Evolutionary conservation across 345 rosid genomes (phyloP), one percentile per base, ranked within the genome.

Genomic region (Adansonia digitata): DNA sequence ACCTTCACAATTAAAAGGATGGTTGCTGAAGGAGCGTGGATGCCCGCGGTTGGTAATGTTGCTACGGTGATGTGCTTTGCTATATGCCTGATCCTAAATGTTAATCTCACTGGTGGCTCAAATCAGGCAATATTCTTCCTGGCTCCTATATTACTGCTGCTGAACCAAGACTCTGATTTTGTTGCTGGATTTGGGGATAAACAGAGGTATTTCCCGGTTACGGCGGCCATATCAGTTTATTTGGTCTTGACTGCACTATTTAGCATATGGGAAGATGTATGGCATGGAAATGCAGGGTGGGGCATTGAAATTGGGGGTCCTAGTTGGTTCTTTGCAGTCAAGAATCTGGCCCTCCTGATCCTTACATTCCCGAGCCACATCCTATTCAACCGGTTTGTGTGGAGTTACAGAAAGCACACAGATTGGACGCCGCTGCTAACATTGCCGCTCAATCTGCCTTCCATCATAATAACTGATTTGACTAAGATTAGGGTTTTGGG

Each of bases 21-120:
- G 88, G 92, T 94, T 46, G 92, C 94, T 56, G 97, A 96, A 76
- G 99, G 97, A 69, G 96, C 97, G 22, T 96, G 99, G 99, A 96
- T 96, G 99, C 99, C 99, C 0, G 90, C 95, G 0, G 93, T 92
- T 24, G 99, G 99, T 43, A 96, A 96, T 35, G 94, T 93, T 22
- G 97, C 99, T 40, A 90, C 99, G 3, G 77, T 89, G 34, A 89
- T 92, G 97, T 96, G 99, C 84, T 96, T 96, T 74, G 94, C 97
- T 29, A 93, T 90, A 79, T 96, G 99, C 90, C 80, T 96, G 71
- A 92, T 93, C 79, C 84, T 93, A 86, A 96, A 93, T 71, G 79
- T 90, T 77, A 87, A 87, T 77, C 80, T 93, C 72, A 87, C 97
- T 0, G 99, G 97, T 20, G 97, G 99, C 20, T 96, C 99, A 46